A percentile compares a stretch with the other conserved stretches of the same genome.
These are phyloP conservation scores for Starmerella bombicola DNA, from an alignment of 805 yeast species.

Conservation along the genomic window DNA sequence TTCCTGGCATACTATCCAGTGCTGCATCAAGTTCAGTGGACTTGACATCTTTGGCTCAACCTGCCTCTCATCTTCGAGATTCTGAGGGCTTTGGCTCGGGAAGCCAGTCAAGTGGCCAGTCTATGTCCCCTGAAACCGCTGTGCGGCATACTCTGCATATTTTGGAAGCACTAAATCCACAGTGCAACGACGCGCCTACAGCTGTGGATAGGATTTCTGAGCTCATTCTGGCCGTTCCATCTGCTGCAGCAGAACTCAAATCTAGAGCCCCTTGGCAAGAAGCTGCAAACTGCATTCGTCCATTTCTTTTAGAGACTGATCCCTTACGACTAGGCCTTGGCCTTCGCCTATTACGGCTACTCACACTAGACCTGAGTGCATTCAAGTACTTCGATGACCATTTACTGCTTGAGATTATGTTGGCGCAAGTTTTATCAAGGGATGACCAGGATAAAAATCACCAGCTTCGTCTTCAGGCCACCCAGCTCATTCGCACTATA, in stretches of 20 bases:
- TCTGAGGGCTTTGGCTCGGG: not conserved
- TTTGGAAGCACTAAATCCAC: conserved; percentile 15
- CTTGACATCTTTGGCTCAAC: not conserved
- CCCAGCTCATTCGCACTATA: conserved; percentile 55
- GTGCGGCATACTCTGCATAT: conserved; percentile 1
- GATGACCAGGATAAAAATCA: conserved; percentile 35
- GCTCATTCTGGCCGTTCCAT: conserved; percentile 13
- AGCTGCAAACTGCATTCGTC: conserved; percentile 39
- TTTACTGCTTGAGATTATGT: conserved; percentile 44
- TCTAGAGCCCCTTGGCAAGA: conserved; percentile 22
- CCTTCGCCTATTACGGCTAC: conserved; percentile 56
- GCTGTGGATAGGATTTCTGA: conserved; percentile 13
- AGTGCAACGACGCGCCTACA: conserved; percentile 5
- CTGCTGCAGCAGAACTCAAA: conserved; percentile 9
- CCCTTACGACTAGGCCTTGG: conserved; percentile 63
- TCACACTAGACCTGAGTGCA: conserved; percentile 44
- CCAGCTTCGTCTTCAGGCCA: conserved; percentile 63
- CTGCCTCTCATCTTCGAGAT: not conserved
- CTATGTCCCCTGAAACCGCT: conserved; percentile 1
- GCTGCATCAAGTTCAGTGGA: conserved; percentile 15
- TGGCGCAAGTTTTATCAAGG: conserved; percentile 53
- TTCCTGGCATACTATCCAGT: conserved; percentile 1
- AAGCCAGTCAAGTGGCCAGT: not conserved
- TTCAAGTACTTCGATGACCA: conserved; percentile 41
- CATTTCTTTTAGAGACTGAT: conserved; percentile 44